Evolutionary conservation across 495 filamentous ascomycete genomes (phyloP).

Genomic region (Annulohypoxylon nitens): DNA sequence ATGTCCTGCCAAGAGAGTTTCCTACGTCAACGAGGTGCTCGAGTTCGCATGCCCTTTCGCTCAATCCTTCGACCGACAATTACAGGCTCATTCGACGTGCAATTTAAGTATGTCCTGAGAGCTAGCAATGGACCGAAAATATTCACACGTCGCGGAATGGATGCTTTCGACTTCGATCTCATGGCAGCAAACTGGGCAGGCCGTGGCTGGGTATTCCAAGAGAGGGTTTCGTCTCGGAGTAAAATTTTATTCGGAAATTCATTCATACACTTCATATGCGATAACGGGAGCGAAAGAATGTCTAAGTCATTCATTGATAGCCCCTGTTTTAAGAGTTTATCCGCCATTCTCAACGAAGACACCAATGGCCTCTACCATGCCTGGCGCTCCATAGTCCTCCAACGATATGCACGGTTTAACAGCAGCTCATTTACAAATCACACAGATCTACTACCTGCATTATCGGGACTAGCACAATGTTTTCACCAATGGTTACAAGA

Average conservation of each 20-base stretch:
- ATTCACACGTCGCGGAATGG: background rate
- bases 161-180: background rate
- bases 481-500: background rate
- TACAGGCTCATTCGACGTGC: background rate
- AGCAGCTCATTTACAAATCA: background rate
- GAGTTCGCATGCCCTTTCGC: background rate
- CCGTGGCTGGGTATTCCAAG: background rate
- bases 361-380: background rate
- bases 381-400: background rate
- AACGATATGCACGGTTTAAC: background rate
- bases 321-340: background rate
- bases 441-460: background rate
- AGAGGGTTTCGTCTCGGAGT: background rate
- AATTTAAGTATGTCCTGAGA: background rate
- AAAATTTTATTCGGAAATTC: background rate
- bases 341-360: background rate
- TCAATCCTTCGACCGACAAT: background rate
- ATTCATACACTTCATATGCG: background rate
- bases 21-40: background rate
- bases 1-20: background rate
- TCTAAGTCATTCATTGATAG: background rate
- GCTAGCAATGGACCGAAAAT: background rate
- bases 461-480: background rate
- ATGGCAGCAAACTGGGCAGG: background rate
- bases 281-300: background rate